Percentiles rank a stretch among this genome's conserved stretches.
These are phyloP conservation scores for Heterobasidion occidentale DNA, from an alignment of 1,284 basidiomycete species.

Conservation along the genomic window DNA sequence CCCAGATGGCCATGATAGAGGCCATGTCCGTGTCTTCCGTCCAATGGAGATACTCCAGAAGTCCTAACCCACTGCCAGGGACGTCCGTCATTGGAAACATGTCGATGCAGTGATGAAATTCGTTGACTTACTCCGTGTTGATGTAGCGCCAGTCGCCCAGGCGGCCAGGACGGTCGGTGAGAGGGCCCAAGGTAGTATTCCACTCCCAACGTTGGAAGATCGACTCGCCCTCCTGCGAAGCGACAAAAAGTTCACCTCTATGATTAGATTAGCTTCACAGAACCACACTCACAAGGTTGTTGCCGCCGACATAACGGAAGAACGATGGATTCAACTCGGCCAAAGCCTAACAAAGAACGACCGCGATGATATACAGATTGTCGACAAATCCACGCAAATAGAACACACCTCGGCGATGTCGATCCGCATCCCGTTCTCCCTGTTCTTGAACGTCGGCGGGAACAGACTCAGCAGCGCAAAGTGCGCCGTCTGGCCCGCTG, in stretches of 20 bases:
- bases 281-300: constrained; percentile 30
- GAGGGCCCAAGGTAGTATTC: constrained; percentile 50
- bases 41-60: constrained; percentile 61
- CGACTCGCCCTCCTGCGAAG: constrained; percentile 32
- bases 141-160: constrained; percentile 60
- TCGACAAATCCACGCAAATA: background rate
- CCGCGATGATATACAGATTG: background rate
- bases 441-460: constrained; percentile 63
- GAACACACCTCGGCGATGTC: constrained; percentile 51
- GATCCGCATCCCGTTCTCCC: constrained; percentile 54
- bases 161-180: constrained; percentile 41
- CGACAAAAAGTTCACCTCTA: background rate
- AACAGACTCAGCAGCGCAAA: constrained; percentile 65
- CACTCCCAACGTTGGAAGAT: constrained; percentile 55
- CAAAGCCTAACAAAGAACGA: constrained; percentile 28
- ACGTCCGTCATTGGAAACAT: too few relatives aligned
- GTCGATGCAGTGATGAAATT: too few relatives aligned
- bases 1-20: constrained; percentile 54
- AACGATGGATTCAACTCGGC: constrained; percentile 56
- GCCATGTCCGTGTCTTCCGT: constrained; percentile 58
- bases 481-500: constrained; percentile 41
- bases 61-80: constrained; percentile 43
- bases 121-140: constrained; percentile 49
- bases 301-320: constrained; percentile 62
- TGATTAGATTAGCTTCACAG: too few relatives aligned